A percentile compares a stretch with the other conserved stretches of the same genome.
Evolutionary conservation across 768 basidiomycete species (phyloP).

Genomic region (Suillus decipiens): DNA sequence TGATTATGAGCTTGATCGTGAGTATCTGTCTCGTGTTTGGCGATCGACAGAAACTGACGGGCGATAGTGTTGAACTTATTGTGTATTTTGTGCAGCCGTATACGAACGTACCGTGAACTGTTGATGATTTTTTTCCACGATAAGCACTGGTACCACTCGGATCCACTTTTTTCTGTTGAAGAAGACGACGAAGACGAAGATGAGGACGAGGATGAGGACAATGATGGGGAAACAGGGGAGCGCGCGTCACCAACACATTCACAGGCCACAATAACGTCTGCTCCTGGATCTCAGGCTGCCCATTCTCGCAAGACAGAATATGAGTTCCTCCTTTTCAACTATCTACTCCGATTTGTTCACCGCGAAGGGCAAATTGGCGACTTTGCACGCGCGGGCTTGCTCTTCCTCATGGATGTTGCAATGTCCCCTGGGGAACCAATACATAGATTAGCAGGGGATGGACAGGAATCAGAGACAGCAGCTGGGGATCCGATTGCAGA

Average conservation of each 20-base stretch:
- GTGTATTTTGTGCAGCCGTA: slow-evolving; percentile 90
- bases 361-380: slow-evolving; percentile 93
- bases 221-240: slow-evolving; percentile 10
- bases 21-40: slow-evolving; percentile 32
- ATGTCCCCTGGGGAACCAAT: slow-evolving; percentile 74
- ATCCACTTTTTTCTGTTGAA: slow-evolving; percentile 73
- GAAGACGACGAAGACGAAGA: slow-evolving; percentile 72
- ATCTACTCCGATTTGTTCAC: slow-evolving; percentile 92
- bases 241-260: slow-evolving; percentile 64
- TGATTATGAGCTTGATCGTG: slow-evolving; percentile 87
- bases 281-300: slow-evolving; percentile 43
- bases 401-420: slow-evolving; percentile 95
- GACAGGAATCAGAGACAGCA: slow-evolving; percentile 22
- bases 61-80: slow-evolving; percentile 83
- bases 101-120: slow-evolving; percentile 84
- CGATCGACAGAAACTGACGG: slow-evolving; percentile 11
- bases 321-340: slow-evolving; percentile 94
- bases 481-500: slow-evolving; percentile 73
- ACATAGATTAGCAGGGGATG: slow-evolving; percentile 42
- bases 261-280: slow-evolving; percentile 56
- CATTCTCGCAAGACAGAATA: slow-evolving; percentile 75
- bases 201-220: slow-evolving; percentile 46
- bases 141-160: slow-evolving; percentile 82
- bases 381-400: slow-evolving; percentile 85
- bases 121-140: slow-evolving; percentile 98